Conservation (phyloP, 1,284 basidiomycete species). For the Trametes versicolor region DNA sequence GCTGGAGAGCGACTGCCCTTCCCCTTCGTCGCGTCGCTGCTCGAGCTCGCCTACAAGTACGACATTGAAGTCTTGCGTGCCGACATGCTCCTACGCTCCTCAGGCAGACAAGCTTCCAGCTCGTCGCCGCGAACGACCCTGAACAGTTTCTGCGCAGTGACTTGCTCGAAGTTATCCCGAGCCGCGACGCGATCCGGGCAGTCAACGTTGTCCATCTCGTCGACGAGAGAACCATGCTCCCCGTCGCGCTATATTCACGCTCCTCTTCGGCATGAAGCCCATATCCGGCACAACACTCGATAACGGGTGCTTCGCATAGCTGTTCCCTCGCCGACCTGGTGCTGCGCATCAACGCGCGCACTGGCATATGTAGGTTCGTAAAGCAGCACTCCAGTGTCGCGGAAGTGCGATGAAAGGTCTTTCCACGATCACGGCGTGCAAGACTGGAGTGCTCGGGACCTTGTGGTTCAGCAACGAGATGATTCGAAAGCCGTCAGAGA, state of each 20-base stretch:
- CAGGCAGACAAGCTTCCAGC: neutral
- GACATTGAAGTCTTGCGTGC: neutral
- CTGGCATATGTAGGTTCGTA: too few relatives aligned
- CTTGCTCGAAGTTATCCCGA: neutral
- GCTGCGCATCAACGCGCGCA: too few relatives aligned
- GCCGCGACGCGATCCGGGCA: neutral
- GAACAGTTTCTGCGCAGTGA: neutral
- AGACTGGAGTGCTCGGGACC: too few relatives aligned
- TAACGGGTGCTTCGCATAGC: too few relatives aligned
- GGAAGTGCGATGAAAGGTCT: too few relatives aligned
- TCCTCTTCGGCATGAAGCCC: neutral
- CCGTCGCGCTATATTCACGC: slow-evolving; percentile 1
- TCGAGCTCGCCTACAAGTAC: slow-evolving; percentile 8
- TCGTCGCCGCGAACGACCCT: neutral
- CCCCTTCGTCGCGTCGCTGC: neutral
- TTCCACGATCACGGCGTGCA: too few relatives aligned
- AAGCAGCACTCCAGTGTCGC: too few relatives aligned
- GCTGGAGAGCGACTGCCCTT: neutral
- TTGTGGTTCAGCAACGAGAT: too few relatives aligned
- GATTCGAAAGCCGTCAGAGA: too few relatives aligned
- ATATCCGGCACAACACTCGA: too few relatives aligned
- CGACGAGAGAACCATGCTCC: neutral
- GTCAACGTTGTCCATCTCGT: neutral
- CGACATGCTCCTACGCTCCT: neutral
- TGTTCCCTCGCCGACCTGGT: too few relatives aligned